Evolutionary conservation across 371 early-diverging fungal genomes (phyloP), one percentile per base, ranked within the genome.

Genomic region (Mucor racemosus): DNA sequence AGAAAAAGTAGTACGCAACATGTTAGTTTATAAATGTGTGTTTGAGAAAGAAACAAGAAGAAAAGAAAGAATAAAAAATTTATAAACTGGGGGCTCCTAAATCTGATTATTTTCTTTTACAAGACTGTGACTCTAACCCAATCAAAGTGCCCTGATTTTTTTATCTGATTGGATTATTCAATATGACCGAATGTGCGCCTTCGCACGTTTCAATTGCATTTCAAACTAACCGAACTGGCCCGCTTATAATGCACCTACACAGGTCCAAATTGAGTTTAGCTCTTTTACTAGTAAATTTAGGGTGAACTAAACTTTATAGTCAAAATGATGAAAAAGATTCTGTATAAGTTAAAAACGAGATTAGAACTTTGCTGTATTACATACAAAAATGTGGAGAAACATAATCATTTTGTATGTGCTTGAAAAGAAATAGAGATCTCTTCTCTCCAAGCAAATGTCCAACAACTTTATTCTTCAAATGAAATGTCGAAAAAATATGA

Each of bases 1-100:
- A 13, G 58, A 61, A 26, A 75, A 48, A 63, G 71, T 66, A 39
- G 76, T 66, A 40, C 78, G 73, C 69, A 73, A 69, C 73, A 78
- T 77, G 1, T 38, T 70, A 33, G 56, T 33, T 19, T 39, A 36
- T 50, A 33, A 39, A 33, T 34, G 31, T 50, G 60, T 19, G 36
- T 53, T 44, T 39, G 44, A 46, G 21, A 55, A 64, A 64, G 56
- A 40, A 31, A 60, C 53, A 17, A 38, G 39, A 26, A 41, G 42
- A 56, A 59, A 10, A 26, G 41, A 62, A 62, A 70, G 17, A 62
- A 58, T 46, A 46, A 73, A 63, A 63, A 60, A 40, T 82, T 76
- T 71, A 38, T 15, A 48, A 57, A 35, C 38, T 50, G 62, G 69
- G 56, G 66, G 66, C 50, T 35, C 15, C 64, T 53, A 26, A 68